phyloP scores from a whole-genome alignment of 768 basidiomycete genomes.

The Nevesoporus exiguus region DNA sequence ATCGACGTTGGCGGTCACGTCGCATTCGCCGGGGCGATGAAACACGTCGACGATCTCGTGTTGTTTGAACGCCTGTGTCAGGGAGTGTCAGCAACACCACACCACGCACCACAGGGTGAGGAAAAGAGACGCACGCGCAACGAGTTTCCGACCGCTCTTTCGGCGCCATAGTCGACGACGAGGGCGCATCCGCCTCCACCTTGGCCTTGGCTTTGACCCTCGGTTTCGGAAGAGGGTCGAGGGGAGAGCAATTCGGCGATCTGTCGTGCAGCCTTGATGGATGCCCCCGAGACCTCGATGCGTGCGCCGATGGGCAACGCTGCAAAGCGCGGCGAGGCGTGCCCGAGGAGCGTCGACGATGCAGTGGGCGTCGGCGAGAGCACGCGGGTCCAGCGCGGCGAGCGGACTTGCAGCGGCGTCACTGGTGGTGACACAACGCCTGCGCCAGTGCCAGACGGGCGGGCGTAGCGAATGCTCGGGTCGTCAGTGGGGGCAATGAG shows the following conservation, averaged over 20 bases:
- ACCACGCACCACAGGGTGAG: neutral
- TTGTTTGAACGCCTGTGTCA: conserved; percentile 75
- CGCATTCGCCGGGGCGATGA: conserved; percentile 79
- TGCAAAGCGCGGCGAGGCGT: conserved; percentile 68
- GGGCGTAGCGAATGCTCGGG: conserved; percentile 31
- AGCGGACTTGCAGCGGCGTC: conserved; percentile 9
- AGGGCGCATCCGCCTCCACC: conserved; percentile 58
- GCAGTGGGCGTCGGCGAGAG: conserved; percentile 59
- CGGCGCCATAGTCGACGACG: conserved; percentile 87
- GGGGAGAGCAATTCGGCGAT: conserved; percentile 59
- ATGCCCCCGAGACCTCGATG: conserved; percentile 76
- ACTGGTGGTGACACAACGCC: too few relatives aligned
- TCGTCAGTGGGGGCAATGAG: conserved; percentile 54
- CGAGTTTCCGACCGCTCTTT: conserved; percentile 63
- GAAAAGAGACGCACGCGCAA: conserved; percentile 63
- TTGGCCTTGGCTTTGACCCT: neutral
- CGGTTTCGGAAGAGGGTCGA: neutral
- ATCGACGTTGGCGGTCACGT: conserved; percentile 96
- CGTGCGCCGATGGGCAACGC: conserved; percentile 64
- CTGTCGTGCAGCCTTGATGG: conserved; percentile 63
- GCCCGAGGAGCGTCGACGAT: conserved; percentile 52
- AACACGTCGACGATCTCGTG: conserved; percentile 87
- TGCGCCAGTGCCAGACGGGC: conserved; percentile 10
- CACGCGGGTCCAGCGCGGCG: conserved; percentile 56
- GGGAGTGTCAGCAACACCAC: neutral